Percentiles rank a stretch among this genome's conserved stretches.
Evolutionary conservation across 441 rosid species (phyloP).

Genomic region (Gossypium lobatum): DNA sequence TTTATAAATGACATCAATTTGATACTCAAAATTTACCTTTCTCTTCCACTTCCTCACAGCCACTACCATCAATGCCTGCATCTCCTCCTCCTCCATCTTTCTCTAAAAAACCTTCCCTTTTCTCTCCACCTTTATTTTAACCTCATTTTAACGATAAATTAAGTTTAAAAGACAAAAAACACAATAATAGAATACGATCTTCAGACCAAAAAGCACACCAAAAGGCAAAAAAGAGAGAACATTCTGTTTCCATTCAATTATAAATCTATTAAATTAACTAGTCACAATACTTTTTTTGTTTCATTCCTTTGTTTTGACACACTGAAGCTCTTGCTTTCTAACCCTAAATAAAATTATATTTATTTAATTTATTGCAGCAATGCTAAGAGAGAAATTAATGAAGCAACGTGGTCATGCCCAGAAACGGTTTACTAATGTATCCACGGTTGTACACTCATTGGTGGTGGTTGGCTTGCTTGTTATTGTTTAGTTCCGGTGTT

Average conservation of each 20-base stretch:
- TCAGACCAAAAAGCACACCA: neutral
- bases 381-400: conserved; percentile 5
- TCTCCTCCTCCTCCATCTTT: too few relatives aligned
- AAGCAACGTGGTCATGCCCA: neutral
- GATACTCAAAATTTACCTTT: too few relatives aligned
- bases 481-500: neutral
- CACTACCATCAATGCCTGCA: too few relatives aligned
- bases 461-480: neutral
- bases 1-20: too few relatives aligned
- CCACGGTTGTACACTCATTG: neutral
- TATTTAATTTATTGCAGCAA: conserved; percentile 4
- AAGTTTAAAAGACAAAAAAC: too few relatives aligned
- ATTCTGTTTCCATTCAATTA: neutral
- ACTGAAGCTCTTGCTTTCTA: neutral
- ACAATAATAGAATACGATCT: neutral
- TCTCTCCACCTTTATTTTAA: too few relatives aligned
- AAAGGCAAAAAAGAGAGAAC: neutral
- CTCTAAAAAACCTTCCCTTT: too few relatives aligned
- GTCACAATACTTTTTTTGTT: neutral
- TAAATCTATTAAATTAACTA: neutral
- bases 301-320: neutral
- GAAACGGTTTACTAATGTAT: neutral
- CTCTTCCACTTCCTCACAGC: too few relatives aligned
- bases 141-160: too few relatives aligned
- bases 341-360: neutral